Base-by-base conservation (phyloP, 495 filamentous ascomycete genomes). In the Annulohypoxylon nitens region DNA sequence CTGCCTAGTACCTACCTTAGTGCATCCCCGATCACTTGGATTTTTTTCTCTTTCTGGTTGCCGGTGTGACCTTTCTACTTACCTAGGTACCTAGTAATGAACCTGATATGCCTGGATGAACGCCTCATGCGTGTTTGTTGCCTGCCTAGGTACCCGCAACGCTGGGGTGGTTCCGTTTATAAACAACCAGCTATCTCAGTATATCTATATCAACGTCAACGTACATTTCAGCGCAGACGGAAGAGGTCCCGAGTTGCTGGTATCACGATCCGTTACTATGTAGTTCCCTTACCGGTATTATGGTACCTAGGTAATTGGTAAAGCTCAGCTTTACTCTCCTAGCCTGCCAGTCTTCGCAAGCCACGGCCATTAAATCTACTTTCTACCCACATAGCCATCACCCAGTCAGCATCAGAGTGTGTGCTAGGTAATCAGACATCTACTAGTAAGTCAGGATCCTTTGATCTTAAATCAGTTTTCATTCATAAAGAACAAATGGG, bases 401-500 rank as follows among this genome's bases (percentile, higher is more conserved):
- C 34, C 45, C 45, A 61, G 58, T 48, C 23, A 62, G 50, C 48
- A 36, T 11, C 41, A 33, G 12, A 34, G 12, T 39, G 26, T 9
- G 57, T 30, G 30, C 30, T 30, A 6, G 30, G 30, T 36, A 14
- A 14, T 51, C 41, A 41, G 33, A 26, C 36, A 34, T 61, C 54
- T 47, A 34, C 57, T 47, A 50, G 68, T 58, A 69, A 59, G 64
- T 70, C 64, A 33, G 67, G 25, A 41, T 0, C 26, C 70, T 70
- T 43, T 30, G 30, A 55, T 72, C 61, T 65, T 54, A 54, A 61
- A 61, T 71, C 47, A 64, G 58, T 72, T 69, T 73, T 61, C 64
- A 69, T 78, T 76, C 50, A 70, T 75, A 71, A 63, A 71, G 62
- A 77, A 75, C 68, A 77, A 74, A 72, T 53, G 67, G 67, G 67